phyloP scores from a whole-genome alignment of 768 basidiomycete species.

The Exsudoporus frostii region DNA sequence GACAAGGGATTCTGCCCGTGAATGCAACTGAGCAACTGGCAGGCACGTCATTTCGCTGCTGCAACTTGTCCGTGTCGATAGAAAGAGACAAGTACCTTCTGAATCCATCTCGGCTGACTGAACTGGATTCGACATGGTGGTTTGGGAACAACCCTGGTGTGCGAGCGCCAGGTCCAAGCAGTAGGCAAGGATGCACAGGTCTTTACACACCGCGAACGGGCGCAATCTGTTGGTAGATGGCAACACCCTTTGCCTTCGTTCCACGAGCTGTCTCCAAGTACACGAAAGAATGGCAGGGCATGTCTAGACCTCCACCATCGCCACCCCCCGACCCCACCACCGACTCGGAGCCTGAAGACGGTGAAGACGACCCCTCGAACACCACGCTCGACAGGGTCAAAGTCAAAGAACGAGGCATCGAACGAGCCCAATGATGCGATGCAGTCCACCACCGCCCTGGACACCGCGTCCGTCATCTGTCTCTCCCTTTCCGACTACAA shows the following conservation, averaged over 20 bases:
- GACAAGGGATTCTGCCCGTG: too few species aligned
- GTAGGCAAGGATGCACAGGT: too few species aligned
- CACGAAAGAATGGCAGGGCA: conserved; percentile 24
- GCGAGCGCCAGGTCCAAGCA: too few species aligned
- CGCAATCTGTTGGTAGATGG: conserved; percentile 12
- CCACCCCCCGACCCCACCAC: conserved; percentile 6
- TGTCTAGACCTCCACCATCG: conserved; percentile 9
- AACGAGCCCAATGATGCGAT: conserved; percentile 15
- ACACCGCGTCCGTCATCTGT: conserved; percentile 46
- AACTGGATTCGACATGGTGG: too few species aligned
- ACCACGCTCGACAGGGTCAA: conserved; percentile 23
- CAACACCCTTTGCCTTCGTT: conserved; percentile 40
- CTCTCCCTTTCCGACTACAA: conserved; percentile 69
- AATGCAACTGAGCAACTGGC: too few species aligned
- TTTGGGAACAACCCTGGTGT: too few species aligned
- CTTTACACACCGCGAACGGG: too few species aligned
- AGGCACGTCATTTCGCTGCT: too few species aligned
- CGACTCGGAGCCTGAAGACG: not conserved
- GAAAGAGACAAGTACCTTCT: too few species aligned
- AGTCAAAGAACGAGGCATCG: conserved; percentile 19
- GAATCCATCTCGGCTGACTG: too few species aligned
- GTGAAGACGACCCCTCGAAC: not conserved
- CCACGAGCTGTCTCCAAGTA: conserved; percentile 44
- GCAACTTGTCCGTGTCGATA: too few species aligned
- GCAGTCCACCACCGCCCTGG: conserved; percentile 34